Percentiles rank a stretch among this genome's conserved stretches.
Conservation (phyloP, 2,329 filamentous ascomycete species). For the Fusarium sp. region DNA sequence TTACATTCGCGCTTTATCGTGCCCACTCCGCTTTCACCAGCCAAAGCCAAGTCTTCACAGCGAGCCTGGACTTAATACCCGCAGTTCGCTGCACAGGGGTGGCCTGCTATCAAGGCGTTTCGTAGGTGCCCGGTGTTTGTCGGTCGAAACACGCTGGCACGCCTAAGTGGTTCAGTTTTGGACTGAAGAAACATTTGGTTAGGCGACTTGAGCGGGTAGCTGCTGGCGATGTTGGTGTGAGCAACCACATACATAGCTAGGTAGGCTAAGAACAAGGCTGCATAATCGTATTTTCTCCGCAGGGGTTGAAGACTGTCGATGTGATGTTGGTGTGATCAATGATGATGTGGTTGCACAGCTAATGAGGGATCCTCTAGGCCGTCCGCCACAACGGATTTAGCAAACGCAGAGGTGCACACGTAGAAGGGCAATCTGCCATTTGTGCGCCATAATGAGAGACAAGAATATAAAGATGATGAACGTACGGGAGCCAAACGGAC, state of each 20-base stretch:
- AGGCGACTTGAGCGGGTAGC: conserved; percentile 13
- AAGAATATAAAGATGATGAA: conserved; percentile 5
- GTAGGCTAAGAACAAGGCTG: conserved; percentile 25
- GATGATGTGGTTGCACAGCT: conserved; percentile 29
- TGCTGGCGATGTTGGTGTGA: conserved; percentile 23
- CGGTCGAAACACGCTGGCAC: conserved; percentile 13
- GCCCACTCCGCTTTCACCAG: conserved; percentile 6
- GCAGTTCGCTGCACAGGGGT: conserved; percentile 18
- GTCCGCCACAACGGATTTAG: conserved; percentile 30
- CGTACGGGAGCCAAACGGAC: conserved; percentile 8
- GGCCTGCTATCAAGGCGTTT: conserved; percentile 8
- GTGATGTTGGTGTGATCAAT: conserved; percentile 22
- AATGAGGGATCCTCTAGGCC: conserved; percentile 27
- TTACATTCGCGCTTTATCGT: background rate
- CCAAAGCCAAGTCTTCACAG: conserved; percentile 10
- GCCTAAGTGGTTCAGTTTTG: conserved; percentile 16
- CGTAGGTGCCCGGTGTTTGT: conserved; percentile 12
- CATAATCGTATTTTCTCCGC: conserved; percentile 19
- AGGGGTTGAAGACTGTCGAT: conserved; percentile 6
- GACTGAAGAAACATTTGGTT: conserved; percentile 18
- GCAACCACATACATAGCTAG: conserved; percentile 4
- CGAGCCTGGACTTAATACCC: conserved; percentile 19
- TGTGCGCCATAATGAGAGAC: conserved; percentile 26
- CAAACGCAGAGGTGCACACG: conserved; percentile 20
- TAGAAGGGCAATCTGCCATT: conserved; percentile 23